Conservation (phyloP, 805 yeast species). For the Yarrowia alimentaria region DNA sequence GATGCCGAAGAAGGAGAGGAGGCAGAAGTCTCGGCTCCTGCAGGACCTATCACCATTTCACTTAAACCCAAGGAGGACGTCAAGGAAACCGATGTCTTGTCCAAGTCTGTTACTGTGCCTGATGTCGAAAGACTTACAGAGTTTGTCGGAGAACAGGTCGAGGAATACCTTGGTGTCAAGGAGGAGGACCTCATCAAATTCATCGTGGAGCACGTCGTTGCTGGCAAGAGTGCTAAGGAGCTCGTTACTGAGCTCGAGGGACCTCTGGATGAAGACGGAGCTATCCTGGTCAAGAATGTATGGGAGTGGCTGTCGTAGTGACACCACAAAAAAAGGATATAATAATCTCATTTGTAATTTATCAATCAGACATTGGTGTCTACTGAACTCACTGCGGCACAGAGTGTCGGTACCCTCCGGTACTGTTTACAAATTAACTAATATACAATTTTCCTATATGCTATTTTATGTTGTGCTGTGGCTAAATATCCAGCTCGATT, state of each 20-base stretch:
- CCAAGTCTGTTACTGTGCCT: slow-evolving; percentile 15
- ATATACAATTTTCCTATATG: slow-evolving; percentile 3
- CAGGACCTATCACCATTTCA: slow-evolving; percentile 27
- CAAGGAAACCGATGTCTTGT: slow-evolving; percentile 9
- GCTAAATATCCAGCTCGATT: slow-evolving; percentile 19
- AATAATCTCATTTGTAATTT: slow-evolving; percentile 10
- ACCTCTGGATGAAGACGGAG: slow-evolving; percentile 49
- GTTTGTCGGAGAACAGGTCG: slow-evolving; percentile 30
- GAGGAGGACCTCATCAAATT: slow-evolving; percentile 40
- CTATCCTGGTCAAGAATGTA: slow-evolving; percentile 33
- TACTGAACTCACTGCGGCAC: too few species aligned
- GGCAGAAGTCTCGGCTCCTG: slow-evolving; percentile 12
- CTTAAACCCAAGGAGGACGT: slow-evolving; percentile 24
- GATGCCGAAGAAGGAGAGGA: slow-evolving; percentile 32
- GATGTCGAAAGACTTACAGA: slow-evolving; percentile 12
- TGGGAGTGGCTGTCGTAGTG: slow-evolving; percentile 35
- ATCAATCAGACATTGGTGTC: too few species aligned
- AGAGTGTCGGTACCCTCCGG: too few species aligned
- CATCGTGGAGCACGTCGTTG: slow-evolving; percentile 34
- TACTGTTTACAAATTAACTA: neutral
- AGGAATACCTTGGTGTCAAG: slow-evolving; percentile 38
- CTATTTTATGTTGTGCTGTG: too few species aligned
- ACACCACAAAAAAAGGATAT: too few species aligned
- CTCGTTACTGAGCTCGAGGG: slow-evolving; percentile 37
- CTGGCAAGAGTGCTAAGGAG: slow-evolving; percentile 34